Evolutionary conservation across 2,329 filamentous ascomycete species (phyloP).

Genomic region (Talaromyces sp.): DNA sequence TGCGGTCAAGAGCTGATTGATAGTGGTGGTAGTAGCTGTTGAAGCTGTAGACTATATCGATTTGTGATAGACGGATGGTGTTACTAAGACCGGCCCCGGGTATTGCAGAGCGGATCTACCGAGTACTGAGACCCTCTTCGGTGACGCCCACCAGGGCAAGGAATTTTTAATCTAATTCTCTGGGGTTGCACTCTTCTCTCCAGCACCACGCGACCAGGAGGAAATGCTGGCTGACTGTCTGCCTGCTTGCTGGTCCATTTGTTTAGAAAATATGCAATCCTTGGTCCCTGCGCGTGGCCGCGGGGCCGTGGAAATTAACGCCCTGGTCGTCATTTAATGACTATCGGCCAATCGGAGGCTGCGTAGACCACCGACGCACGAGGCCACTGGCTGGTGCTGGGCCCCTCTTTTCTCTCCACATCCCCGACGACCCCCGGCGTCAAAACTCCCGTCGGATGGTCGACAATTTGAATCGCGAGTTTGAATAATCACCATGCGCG

Average conservation of each 20-base stretch:
- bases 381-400: not conserved
- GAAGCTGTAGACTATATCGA: not conserved
- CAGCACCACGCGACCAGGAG: not conserved
- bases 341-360: not conserved
- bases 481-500: not conserved
- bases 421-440: not conserved
- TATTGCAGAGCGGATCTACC: not conserved
- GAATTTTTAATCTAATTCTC: not conserved
- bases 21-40: not conserved
- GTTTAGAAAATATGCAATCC: not conserved
- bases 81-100: not conserved
- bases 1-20: not conserved
- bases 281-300: not conserved
- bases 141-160: not conserved
- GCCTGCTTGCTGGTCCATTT: not conserved
- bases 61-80: not conserved
- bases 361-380: not conserved
- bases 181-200: not conserved
- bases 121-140: not conserved
- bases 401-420: not conserved
- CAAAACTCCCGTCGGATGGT: not conserved
- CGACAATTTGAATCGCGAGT: not conserved
- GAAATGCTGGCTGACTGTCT: not conserved
- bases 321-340: not conserved
- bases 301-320: not conserved